These are phyloP conservation scores for Jatropha curcas DNA, from an alignment of 345 rosid species.

Conservation along the genomic window DNA sequence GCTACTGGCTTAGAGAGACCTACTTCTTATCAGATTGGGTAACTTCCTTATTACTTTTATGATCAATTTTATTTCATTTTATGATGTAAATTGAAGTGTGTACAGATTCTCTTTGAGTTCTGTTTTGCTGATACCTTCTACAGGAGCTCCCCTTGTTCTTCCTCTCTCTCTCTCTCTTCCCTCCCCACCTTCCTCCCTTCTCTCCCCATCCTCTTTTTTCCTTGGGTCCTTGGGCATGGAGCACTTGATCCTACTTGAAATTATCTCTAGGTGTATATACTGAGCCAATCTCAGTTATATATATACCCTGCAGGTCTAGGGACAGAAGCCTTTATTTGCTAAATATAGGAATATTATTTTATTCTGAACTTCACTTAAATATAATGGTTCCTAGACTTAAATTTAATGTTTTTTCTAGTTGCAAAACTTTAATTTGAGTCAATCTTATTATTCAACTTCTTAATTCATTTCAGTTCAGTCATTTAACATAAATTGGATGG, in stretches of 20 bases:
- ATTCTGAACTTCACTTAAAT: too few species aligned
- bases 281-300: background rate
- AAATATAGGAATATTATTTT: too few species aligned
- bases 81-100: background rate
- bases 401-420: too few species aligned
- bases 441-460: too few species aligned
- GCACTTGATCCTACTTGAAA: background rate
- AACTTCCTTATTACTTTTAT: conserved; percentile 1
- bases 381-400: too few species aligned
- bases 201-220: background rate
- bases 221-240: background rate
- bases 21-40: conserved; percentile 88
- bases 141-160: too few species aligned
- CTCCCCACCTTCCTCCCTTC: background rate
- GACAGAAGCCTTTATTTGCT: background rate
- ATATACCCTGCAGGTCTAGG: background rate
- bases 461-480: too few species aligned
- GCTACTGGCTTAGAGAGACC: conserved; percentile 79
- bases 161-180: background rate
- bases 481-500: too few species aligned
- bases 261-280: background rate
- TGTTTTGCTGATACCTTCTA: too few species aligned
- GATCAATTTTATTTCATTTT: too few species aligned
- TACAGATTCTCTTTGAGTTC: background rate
- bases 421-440: too few species aligned